Conservation (phyloP, 345 rosid genomes). For the Heritiera littoralis region DNA sequence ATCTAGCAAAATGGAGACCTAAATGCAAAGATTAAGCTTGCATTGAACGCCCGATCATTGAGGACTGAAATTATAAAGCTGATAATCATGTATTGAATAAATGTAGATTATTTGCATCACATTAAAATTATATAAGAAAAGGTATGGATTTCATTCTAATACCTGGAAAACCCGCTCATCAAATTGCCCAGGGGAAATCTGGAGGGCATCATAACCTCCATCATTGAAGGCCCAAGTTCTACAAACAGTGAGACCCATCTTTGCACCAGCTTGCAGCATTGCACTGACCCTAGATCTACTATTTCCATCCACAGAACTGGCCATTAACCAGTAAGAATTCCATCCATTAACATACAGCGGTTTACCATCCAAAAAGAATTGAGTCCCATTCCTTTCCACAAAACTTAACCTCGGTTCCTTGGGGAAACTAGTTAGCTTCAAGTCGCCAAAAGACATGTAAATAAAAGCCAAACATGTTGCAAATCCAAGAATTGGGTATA, state of each 20-base stretch:
- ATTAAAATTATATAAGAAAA: background rate
- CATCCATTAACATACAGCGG: constrained; percentile 75
- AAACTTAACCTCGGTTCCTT: constrained; percentile 46
- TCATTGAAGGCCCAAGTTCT: constrained; percentile 97
- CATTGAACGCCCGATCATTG: background rate
- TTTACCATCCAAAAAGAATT: constrained; percentile 65
- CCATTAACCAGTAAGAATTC: constrained; percentile 98
- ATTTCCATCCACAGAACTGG: constrained; percentile 68
- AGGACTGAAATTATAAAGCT: constrained; percentile 1
- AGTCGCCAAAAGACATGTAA: constrained; percentile 72
- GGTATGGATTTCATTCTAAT: constrained; percentile 3
- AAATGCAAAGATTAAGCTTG: background rate
- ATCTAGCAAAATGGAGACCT: background rate
- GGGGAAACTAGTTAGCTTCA: constrained; percentile 37
- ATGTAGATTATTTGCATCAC: background rate
- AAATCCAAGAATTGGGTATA: constrained; percentile 75
- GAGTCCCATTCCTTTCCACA: constrained; percentile 73
- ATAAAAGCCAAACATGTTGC: constrained; percentile 72
- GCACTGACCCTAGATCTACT: constrained; percentile 58
- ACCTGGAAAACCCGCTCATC: constrained; percentile 92
- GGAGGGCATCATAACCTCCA: constrained; percentile 89
- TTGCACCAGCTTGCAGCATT: constrained; percentile 77
- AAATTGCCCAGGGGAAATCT: constrained; percentile 82
- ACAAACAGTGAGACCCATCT: constrained; percentile 96
- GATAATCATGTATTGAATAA: background rate